These are phyloP conservation scores for Ustanciosporium gigantosporum DNA, from an alignment of 1,284 basidiomycete species.

Conservation along the genomic window DNA sequence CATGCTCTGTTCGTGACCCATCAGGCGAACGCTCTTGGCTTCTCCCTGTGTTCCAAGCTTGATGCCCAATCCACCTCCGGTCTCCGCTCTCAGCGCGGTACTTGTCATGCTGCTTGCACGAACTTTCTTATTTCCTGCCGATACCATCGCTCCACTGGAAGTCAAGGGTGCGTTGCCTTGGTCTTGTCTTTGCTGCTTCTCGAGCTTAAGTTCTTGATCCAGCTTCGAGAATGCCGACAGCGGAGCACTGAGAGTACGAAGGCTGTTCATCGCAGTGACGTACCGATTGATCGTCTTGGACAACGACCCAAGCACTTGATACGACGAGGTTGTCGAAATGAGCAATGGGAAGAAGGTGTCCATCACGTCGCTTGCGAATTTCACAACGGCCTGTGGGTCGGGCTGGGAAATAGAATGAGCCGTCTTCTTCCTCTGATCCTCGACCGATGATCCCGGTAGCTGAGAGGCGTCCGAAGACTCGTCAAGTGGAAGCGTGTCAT, in stretches of 20 bases:
- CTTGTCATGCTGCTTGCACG: constrained; percentile 11
- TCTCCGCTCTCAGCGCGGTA: constrained; percentile 33
- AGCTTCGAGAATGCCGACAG: constrained; percentile 42
- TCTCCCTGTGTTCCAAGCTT: constrained; percentile 28
- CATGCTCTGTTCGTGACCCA: constrained; percentile 38
- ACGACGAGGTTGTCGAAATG: constrained; percentile 25
- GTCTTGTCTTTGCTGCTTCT: not conserved
- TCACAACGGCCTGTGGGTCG: constrained; percentile 12
- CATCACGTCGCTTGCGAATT: constrained; percentile 37
- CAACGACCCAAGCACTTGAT: constrained; percentile 18
- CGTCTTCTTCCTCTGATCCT: constrained; percentile 5
- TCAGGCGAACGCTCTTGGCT: constrained; percentile 21
- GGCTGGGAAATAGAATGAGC: constrained; percentile 8
- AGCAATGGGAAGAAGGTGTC: constrained; percentile 44
- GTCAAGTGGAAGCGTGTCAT: not conserved
- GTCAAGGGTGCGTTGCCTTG: constrained; percentile 7
- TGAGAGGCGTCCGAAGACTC: not conserved
- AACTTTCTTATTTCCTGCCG: constrained; percentile 30
- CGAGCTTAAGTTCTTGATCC: constrained; percentile 15
- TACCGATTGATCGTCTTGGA: constrained; percentile 27
- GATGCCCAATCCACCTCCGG: constrained; percentile 38
- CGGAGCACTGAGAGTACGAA: constrained; percentile 30
- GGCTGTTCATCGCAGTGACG: constrained; percentile 13
- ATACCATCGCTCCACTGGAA: constrained; percentile 20
- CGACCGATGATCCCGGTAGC: constrained; percentile 5